phyloP scores from a whole-genome alignment of 23 red algal species.

The Gracilariopsis chorda region DNA sequence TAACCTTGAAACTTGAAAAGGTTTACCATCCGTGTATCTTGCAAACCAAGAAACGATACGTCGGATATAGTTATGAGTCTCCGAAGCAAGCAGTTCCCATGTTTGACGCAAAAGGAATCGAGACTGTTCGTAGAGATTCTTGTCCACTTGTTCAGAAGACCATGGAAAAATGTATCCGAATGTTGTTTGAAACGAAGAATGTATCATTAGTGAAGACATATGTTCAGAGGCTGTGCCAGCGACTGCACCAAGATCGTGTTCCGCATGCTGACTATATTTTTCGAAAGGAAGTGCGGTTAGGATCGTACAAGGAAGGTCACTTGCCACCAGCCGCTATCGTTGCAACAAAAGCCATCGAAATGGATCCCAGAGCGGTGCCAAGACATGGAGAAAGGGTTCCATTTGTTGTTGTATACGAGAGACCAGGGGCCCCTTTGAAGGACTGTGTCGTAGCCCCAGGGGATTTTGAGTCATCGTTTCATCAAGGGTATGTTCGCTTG shows the following conservation, averaged over 20 bases:
- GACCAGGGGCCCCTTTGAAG: constrained; percentile 72
- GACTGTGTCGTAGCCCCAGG: constrained; percentile 80
- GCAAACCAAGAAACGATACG: constrained; percentile 97
- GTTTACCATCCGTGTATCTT: constrained; percentile 87
- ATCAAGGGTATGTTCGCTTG: constrained; percentile 37
- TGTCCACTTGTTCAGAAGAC: constrained; percentile 81
- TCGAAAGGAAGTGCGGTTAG: constrained; percentile 83
- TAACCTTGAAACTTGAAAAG: constrained; percentile 95
- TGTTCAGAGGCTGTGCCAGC: constrained; percentile 56
- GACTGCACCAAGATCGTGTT: constrained; percentile 56
- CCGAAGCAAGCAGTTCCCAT: constrained; percentile 50
- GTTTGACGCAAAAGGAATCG: constrained; percentile 97
- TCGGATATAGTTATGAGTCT: constrained; percentile 89
- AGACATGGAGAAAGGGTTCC: constrained; percentile 89
- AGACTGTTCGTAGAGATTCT: constrained; percentile 91
- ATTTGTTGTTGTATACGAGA: constrained; percentile 90
- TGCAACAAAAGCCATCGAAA: constrained; percentile 49
- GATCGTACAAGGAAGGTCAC: constrained; percentile 69
- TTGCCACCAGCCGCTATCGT: constrained; percentile 93
- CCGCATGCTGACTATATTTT: constrained; percentile 84
- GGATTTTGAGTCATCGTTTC: constrained; percentile 33
- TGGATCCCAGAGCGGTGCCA: constrained; percentile 78
- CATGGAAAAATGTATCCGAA: constrained; percentile 76
- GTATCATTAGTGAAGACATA: constrained; percentile 65
- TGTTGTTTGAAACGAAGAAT: constrained; percentile 86